Evolutionary conservation across 768 basidiomycete species (phyloP), one percentile per base, ranked within the genome.

Genomic region (Psilocybe cyanescens): DNA sequence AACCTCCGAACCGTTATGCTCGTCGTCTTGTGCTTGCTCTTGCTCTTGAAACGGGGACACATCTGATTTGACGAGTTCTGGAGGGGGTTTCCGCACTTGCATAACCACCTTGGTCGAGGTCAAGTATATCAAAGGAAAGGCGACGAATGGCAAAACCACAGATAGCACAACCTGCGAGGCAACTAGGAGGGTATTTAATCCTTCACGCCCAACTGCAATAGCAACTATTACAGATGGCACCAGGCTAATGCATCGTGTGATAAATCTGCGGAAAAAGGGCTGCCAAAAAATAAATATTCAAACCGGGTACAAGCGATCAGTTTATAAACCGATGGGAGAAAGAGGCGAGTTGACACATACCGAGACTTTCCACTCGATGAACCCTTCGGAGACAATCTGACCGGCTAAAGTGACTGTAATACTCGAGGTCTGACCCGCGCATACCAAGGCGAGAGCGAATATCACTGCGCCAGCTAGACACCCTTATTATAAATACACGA

Each of bases 341-440:
- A 29, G n/a, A 54, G 12, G 33, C 48, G 45, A 49, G 44, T 29
- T 39, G 33, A 49, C 37, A 65, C 76, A 31, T 65, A 77, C 76
- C 70, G 88, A 86, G 28, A 91, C 81, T 60, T 82, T 80, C 91
- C 90, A 93, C 60, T 84, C 84, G 65, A 93, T 82, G 72, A 92
- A 91, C 0, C 92, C 91, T 69, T 94, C 92, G 1, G 85, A 86
- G 53, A 94, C 88, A 37, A 89, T 85, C 73, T 94, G 92, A 0
- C 92, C 91, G 3, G 89, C 86, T 35, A 93, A 78, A 0, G 91
- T 94, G 6, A 89, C 91, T 0, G 92, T 87, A 59, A 94, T 83
- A 41, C 86, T 87, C 2, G 93, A 89, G 41, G 87, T 87, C 71
- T 95, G 91, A 0, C 93, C 91, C 0, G 90, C 81, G 50, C 86